A percentile compares a stretch with the other conserved stretches of the same genome.
Evolutionary conservation across 306 rosid species (phyloP).

Genomic region (Rosa persica): DNA sequence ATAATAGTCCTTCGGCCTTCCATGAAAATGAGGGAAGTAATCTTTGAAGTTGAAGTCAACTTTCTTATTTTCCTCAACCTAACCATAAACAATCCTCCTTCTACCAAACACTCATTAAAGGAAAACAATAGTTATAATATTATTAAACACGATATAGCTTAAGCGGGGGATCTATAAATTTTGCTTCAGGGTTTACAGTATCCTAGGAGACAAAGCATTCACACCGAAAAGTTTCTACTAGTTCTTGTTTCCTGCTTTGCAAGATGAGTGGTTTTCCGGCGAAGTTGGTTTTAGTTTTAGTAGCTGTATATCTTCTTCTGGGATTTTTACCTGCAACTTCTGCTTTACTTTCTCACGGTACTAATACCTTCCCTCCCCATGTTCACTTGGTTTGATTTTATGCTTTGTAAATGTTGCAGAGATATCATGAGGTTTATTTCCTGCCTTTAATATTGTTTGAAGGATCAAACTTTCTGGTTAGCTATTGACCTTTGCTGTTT

Average conservation of each 20-base stretch:
- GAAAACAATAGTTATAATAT: not conserved
- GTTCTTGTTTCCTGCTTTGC: not conserved
- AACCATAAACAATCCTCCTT: not conserved
- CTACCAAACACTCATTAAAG: not conserved
- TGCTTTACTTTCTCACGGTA: conserved; percentile 10
- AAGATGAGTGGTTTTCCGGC: conserved; percentile 7
- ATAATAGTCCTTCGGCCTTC: not conserved
- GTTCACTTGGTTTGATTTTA: not conserved
- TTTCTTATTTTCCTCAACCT: not conserved
- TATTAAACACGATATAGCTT: not conserved
- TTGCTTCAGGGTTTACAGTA: not conserved
- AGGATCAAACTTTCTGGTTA: not conserved
- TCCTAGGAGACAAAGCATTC: not conserved
- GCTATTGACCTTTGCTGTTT: not conserved
- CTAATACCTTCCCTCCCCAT: not conserved
- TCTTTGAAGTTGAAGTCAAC: not conserved
- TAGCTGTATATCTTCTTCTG: conserved; percentile 9
- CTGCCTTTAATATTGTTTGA: not conserved
- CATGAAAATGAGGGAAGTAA: not conserved
- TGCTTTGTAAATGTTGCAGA: not conserved
- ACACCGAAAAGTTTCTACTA: not conserved
- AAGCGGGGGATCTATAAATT: conserved; percentile 1
- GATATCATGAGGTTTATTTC: not conserved
- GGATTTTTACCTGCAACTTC: conserved; percentile 10
- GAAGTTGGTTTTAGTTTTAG: conserved; percentile 8